phyloP scores from a whole-genome alignment of 176 grass and related monocot species.

The Oryza coarctata region DNA sequence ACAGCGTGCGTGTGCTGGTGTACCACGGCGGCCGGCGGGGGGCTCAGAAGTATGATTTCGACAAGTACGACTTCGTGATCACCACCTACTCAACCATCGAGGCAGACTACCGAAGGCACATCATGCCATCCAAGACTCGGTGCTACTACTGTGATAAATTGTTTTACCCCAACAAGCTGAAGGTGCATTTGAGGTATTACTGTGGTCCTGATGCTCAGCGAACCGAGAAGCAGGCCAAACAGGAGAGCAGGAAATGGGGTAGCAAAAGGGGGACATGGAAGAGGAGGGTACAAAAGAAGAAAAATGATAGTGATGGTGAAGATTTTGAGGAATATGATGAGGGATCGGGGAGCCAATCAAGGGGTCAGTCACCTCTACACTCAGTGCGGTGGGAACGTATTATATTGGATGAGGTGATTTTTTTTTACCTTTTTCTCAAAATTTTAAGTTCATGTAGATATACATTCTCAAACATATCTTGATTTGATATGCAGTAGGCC shows the following conservation, averaged over 20 bases:
- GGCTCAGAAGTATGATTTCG: slow-evolving; percentile 37
- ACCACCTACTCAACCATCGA: slow-evolving; percentile 92
- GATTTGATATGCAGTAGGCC: neutral
- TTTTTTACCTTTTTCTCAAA: neutral
- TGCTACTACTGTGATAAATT: slow-evolving; percentile 54
- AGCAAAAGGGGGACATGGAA: slow-evolving; percentile 32
- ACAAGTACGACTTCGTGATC: slow-evolving; percentile 73
- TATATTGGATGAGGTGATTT: slow-evolving; percentile 91
- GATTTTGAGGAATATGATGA: slow-evolving; percentile 15
- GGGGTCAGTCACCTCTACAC: slow-evolving; percentile 67
- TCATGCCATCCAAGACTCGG: slow-evolving; percentile 71
- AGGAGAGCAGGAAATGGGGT: slow-evolving; percentile 54
- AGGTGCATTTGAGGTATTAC: slow-evolving; percentile 59
- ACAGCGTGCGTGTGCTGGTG: slow-evolving; percentile 51
- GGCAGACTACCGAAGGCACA: slow-evolving; percentile 79
- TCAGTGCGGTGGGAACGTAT: slow-evolving; percentile 81
- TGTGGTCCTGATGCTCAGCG: slow-evolving; percentile 75
- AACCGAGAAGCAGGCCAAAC: slow-evolving; percentile 82
- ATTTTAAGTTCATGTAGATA: neutral
- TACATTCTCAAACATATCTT: neutral
- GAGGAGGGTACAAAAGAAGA: neutral
- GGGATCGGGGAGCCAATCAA: neutral
- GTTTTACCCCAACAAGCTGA: slow-evolving; percentile 53
- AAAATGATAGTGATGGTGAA: slow-evolving; percentile 4
- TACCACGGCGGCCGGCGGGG: slow-evolving; percentile 58